Conservation (phyloP, 2,329 filamentous ascomycete species). For the Pseudogymnoascus sp. region DNA sequence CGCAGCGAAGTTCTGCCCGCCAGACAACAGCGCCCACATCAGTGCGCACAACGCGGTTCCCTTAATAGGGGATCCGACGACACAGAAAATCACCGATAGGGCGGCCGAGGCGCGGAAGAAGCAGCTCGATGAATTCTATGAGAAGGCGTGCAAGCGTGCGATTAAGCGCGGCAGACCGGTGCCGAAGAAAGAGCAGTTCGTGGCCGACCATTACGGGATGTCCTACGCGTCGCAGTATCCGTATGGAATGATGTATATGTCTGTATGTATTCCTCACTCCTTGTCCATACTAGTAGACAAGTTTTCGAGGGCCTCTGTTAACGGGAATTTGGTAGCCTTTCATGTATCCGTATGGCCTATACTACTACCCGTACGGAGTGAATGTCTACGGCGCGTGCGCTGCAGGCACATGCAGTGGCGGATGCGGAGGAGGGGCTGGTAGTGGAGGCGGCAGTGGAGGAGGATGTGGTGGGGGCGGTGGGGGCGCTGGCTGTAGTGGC, state of each 20-base stretch:
- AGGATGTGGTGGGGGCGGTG: slow-evolving; percentile 25
- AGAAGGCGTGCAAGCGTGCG: slow-evolving; percentile 42
- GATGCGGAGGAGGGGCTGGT: slow-evolving; percentile 33
- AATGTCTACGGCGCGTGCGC: slow-evolving; percentile 20
- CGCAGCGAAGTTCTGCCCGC: slow-evolving; percentile 40
- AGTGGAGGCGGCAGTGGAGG: slow-evolving; percentile 37
- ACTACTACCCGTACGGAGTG: slow-evolving; percentile 19
- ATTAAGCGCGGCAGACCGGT: slow-evolving; percentile 40
- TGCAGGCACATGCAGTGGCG: slow-evolving; percentile 41
- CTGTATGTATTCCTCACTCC: too few species aligned
- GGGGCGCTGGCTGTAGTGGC: too few species aligned
- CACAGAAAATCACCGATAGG: neutral
- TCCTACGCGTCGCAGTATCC: neutral
- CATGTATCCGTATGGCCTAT: slow-evolving; percentile 25
- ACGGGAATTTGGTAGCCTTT: neutral
- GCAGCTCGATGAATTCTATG: slow-evolving; percentile 49
- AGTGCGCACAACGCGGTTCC: slow-evolving; percentile 62
- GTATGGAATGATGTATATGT: slow-evolving; percentile 18
- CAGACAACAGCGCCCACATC: slow-evolving; percentile 57
- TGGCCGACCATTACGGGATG: slow-evolving; percentile 34
- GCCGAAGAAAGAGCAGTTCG: slow-evolving; percentile 41
- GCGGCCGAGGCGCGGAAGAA: slow-evolving; percentile 26
- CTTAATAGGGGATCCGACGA: too few species aligned
- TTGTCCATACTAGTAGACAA: too few species aligned
- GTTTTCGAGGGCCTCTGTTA: too few species aligned